These are phyloP conservation scores for Penicillium alfredii DNA, from an alignment of 495 filamentous ascomycete species.

Conservation along the genomic window DNA sequence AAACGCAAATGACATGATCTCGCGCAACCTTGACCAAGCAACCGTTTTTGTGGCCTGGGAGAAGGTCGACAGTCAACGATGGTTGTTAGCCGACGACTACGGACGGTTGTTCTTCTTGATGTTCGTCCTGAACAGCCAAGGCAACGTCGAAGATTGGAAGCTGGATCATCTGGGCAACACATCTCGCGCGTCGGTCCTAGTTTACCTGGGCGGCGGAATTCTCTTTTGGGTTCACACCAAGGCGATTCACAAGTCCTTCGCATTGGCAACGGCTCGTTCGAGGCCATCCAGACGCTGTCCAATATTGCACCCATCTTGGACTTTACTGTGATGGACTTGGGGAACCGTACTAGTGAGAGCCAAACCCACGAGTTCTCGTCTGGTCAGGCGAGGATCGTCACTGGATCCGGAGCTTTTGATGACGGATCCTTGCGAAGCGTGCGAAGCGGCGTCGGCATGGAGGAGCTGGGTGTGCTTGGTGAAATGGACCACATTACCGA, in stretches of 20 bases:
- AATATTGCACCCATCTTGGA: slow-evolving; percentile 92
- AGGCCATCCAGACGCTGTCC: slow-evolving; percentile 67
- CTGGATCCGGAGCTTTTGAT: slow-evolving; percentile 80
- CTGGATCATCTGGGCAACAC: slow-evolving; percentile 62
- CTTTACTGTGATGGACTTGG: slow-evolving; percentile 92
- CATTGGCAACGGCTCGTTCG: slow-evolving; percentile 49
- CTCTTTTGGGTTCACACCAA: slow-evolving; percentile 88
- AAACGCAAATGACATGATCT: slow-evolving; percentile 54
- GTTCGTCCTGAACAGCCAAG: slow-evolving; percentile 56
- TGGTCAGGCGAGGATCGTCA: slow-evolving; percentile 89
- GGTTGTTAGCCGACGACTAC: slow-evolving; percentile 85
- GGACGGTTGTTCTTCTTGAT: slow-evolving; percentile 75
- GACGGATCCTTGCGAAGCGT: slow-evolving; percentile 84
- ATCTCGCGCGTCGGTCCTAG: slow-evolving; percentile 65
- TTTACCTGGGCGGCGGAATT: slow-evolving; percentile 69
- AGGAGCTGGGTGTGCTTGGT: slow-evolving; percentile 76
- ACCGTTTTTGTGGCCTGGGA: slow-evolving; percentile 87
- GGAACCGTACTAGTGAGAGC: slow-evolving; percentile 69
- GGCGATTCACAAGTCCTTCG: slow-evolving; percentile 83
- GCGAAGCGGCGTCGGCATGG: slow-evolving; percentile 87
- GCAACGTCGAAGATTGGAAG: slow-evolving; percentile 61
- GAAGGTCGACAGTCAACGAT: slow-evolving; percentile 69
- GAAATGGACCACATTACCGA: slow-evolving; percentile 71
- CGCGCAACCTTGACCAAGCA: slow-evolving; percentile 58
- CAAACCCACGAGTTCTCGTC: slow-evolving; percentile 86